phyloP scores from a whole-genome alignment of 2,329 filamentous ascomycete species.

The Ceratocystis destructans region DNA sequence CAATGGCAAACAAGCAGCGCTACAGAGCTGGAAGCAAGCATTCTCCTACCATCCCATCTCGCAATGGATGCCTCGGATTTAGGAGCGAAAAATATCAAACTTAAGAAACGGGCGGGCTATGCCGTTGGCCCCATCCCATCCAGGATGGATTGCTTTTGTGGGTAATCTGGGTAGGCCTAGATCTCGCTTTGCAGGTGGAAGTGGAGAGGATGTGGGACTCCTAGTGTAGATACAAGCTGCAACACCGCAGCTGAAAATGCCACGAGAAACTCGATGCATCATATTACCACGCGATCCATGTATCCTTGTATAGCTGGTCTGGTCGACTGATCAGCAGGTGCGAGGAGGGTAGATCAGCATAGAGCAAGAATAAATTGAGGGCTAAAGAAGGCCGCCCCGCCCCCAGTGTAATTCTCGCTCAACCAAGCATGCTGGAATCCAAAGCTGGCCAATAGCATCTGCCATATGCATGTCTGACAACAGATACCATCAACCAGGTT shows the following conservation, averaged over 20 bases:
- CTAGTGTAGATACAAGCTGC: neutral
- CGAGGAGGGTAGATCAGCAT: neutral
- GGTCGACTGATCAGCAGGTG: neutral
- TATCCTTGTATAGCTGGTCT: neutral
- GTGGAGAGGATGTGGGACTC: neutral
- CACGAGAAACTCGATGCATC: neutral
- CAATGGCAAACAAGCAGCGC: neutral
- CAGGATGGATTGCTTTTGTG: neutral
- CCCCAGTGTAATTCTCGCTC: neutral
- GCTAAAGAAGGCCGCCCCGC: neutral
- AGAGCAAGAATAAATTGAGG: neutral
- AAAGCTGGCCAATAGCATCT: neutral
- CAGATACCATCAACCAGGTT: neutral
- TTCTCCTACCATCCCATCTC: neutral
- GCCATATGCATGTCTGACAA: neutral
- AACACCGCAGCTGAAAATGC: neutral
- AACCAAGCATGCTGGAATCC: neutral
- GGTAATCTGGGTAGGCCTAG: neutral
- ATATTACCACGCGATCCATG: constrained; percentile 6
- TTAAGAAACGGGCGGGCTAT: neutral
- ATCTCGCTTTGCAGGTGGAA: neutral
- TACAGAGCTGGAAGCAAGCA: neutral
- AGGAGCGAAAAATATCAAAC: neutral
- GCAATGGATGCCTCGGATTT: neutral
- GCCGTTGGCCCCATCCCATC: neutral